Evolutionary conservation across 1,139 yeast genomes (phyloP), one percentile per base, ranked within the genome.

Genomic region (Pichia sp.): DNA sequence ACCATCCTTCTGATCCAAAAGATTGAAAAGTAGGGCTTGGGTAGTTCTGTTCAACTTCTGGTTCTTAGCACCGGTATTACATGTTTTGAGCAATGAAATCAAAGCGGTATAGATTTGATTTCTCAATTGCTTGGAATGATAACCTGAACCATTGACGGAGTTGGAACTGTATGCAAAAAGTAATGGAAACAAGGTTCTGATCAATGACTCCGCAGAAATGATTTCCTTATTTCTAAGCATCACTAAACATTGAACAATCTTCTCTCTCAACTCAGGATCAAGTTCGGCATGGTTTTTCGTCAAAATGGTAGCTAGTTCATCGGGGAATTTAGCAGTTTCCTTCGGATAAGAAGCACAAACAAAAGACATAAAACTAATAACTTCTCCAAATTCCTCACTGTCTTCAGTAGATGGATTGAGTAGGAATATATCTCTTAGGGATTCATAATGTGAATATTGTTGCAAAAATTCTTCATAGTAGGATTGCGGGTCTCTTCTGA

Each of bases 381-480:
- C 66, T 47, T 87, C 97, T 15, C 74, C 74, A 57, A 91, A 85
- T 50, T 86, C 93, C 10, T 70, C 70, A 46, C 78, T 76, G 33
- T 80, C 78, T 33, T 77, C 76, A 3, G 74, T 69, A 3, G 70
- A 57, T 6, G 83, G 82, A 57, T 80, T 77, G 48, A 73, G 64
- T 58, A 85, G 64, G 52, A 85, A 86, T 43, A 93, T 81, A 55
- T 88, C 96, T 56, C 95, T 67, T 39, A 87, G 64, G 1, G 97
- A 83, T 56, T 83, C 87, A 59, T 91, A 91, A 58, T 93, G 98
- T 37, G 91, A 74, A 58, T 80, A 86, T 57, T 93, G 98, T 51
- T 87, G 93, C 33, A 80, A 58, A 59, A 91, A 91, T 60, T 91
- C 99, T 59, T 93, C 98, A 46, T 77, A 76, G 59, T 91, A 93